These are phyloP conservation scores for Apiospora sp. DNA, from an alignment of 2,329 filamentous ascomycete species.

Conservation along the genomic window DNA sequence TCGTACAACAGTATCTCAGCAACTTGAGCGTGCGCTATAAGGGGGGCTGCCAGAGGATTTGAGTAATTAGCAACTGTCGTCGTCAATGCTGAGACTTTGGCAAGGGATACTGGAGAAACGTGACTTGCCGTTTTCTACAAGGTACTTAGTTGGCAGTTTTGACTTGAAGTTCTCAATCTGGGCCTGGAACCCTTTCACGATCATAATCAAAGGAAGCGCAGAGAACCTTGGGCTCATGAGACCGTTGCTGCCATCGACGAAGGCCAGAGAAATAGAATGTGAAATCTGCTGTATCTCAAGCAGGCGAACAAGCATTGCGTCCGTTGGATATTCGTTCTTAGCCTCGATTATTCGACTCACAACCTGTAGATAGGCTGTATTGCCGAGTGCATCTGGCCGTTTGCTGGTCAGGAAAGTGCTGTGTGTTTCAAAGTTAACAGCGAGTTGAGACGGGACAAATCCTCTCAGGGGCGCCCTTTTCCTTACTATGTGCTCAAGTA, in stretches of 20 bases:
- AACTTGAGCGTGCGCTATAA: conserved; percentile 53
- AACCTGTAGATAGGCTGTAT: conserved; percentile 51
- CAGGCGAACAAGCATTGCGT: conserved; percentile 54
- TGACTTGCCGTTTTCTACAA: conserved; percentile 46
- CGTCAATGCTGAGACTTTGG: too few relatives aligned
- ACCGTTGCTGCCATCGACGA: conserved; percentile 40
- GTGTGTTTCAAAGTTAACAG: not conserved
- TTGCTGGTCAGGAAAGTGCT: conserved; percentile 48
- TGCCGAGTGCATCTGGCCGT: conserved; percentile 57
- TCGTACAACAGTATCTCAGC: conserved; percentile 58
- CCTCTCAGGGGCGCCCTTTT: not conserved
- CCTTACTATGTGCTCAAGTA: conserved; percentile 58
- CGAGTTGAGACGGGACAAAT: not conserved
- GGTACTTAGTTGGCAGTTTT: conserved; percentile 43
- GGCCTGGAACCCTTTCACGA: conserved; percentile 54
- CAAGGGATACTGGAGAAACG: too few relatives aligned
- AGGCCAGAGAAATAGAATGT: conserved; percentile 54
- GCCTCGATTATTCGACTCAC: conserved; percentile 53
- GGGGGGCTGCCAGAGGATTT: conserved; percentile 40
- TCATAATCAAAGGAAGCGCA: conserved; percentile 47
- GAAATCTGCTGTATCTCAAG: conserved; percentile 57
- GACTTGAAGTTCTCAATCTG: conserved; percentile 50
- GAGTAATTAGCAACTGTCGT: not conserved
- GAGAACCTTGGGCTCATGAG: conserved; percentile 41
- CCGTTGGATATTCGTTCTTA: conserved; percentile 52